Evolutionary conservation across 805 yeast genomes (phyloP).

Genomic region (Yamadazyma tumulicola): DNA sequence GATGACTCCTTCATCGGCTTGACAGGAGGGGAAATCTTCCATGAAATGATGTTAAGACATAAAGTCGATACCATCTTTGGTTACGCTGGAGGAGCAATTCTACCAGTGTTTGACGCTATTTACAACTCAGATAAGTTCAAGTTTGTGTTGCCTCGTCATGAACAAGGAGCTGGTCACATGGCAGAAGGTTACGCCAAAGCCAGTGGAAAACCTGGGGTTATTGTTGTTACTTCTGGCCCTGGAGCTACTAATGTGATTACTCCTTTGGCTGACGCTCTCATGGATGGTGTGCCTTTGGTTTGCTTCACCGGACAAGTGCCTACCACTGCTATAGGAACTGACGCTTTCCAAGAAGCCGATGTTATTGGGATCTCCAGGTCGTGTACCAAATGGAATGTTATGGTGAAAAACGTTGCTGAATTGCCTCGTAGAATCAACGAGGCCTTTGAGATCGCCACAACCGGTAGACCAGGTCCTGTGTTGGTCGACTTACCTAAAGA

Average conservation of each 20-base stretch:
- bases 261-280: conserved; percentile 97
- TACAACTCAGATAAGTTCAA: conserved; percentile 85
- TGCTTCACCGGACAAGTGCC: conserved; percentile 98
- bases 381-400: conserved; percentile 98
- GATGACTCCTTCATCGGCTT: conserved; percentile 90
- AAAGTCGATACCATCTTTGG: conserved; percentile 95
- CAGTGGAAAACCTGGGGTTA: conserved; percentile 94
- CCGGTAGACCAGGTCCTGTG: conserved; percentile 98
- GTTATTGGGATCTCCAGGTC: conserved; percentile 95
- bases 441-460: conserved; percentile 93
- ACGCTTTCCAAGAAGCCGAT: conserved; percentile 99
- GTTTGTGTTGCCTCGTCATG: conserved; percentile 92
- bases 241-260: conserved; percentile 98
- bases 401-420: conserved; percentile 94
- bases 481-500: conserved; percentile 97
- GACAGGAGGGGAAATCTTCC: conserved; percentile 98
- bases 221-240: conserved; percentile 97
- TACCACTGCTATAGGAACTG: conserved; percentile 94
- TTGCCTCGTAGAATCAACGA: conserved; percentile 94
- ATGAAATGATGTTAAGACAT: conserved; percentile 97
- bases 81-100: conserved; percentile 98
- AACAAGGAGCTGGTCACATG: conserved; percentile 99
- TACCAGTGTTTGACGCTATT: conserved; percentile 97
- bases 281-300: conserved; percentile 96
- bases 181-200: conserved; percentile 99